Conservation (phyloP, 768 basidiomycete species). For the Phylloporus arenicola region DNA sequence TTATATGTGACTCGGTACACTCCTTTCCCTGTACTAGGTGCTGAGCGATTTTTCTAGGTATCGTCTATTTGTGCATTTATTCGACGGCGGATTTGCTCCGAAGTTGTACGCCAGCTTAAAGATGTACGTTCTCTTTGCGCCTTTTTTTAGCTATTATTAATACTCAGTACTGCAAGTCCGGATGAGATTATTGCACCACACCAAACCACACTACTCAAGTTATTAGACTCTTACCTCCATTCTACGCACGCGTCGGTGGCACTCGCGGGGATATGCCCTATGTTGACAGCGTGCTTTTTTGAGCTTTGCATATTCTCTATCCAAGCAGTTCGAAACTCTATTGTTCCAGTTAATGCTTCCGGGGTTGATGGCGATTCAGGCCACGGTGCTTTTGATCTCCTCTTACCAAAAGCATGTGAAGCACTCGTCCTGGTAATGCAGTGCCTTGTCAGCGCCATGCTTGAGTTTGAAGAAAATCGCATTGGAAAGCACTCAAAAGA, state of each 20-base stretch:
- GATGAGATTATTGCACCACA: conserved; percentile 77
- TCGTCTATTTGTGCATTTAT: conserved; percentile 56
- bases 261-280: conserved; percentile 44
- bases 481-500: conserved; percentile 6
- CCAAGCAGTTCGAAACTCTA: conserved; percentile 44
- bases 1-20: conserved; percentile 48
- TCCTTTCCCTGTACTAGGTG: conserved; percentile 2
- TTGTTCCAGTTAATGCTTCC: conserved; percentile 27
- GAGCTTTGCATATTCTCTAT: conserved; percentile 56
- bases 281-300: conserved; percentile 60
- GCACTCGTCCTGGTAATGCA: conserved; percentile 75
- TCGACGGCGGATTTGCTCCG: conserved; percentile 54
- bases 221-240: conserved; percentile 81
- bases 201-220: conserved; percentile 82
- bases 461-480: conserved; percentile 38
- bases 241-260: conserved; percentile 36
- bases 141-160: conserved; percentile 1
- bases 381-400: conserved; percentile 52
- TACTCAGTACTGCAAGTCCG: conserved; percentile 35
- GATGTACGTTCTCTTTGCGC: conserved; percentile 42
- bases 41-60: conserved; percentile 42
- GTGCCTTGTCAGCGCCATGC: conserved; percentile 60
- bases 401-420: conserved; percentile 75
- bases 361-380: conserved; percentile 6
- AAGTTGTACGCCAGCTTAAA: conserved; percentile 55